A percentile compares a stretch with the other conserved stretches of the same genome.
Evolutionary conservation across 139 green algal genomes (phyloP).

Genomic region (Zygnema circumcarinatum): DNA sequence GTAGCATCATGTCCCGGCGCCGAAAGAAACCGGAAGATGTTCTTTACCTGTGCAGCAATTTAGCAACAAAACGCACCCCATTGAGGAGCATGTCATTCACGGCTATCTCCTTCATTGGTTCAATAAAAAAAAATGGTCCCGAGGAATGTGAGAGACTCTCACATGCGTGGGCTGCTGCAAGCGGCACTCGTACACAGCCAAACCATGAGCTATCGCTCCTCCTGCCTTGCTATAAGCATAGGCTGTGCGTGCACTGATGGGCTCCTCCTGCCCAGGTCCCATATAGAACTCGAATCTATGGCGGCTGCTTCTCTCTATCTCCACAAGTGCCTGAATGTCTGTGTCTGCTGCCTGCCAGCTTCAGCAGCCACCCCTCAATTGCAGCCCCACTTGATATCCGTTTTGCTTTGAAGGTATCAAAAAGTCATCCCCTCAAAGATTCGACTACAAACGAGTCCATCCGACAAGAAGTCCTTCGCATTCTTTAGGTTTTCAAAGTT

Average conservation of each 20-base stretch:
- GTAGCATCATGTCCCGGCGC: slow-evolving; percentile 14
- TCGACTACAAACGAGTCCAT: too few relatives aligned
- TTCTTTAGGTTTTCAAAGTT: too few relatives aligned
- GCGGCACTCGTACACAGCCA: slow-evolving; percentile 40
- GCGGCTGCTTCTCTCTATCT: slow-evolving; percentile 42
- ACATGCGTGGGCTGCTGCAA: slow-evolving; percentile 30
- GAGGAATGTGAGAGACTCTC: background rate
- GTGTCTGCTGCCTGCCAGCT: slow-evolving; percentile 44
- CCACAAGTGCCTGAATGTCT: slow-evolving; percentile 48
- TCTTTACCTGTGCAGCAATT: too few relatives aligned
- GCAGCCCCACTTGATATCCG: too few relatives aligned
- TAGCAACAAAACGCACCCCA: too few relatives aligned
- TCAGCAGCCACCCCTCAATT: too few relatives aligned
- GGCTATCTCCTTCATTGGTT: slow-evolving; percentile 39
- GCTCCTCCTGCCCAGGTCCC: slow-evolving; percentile 26
- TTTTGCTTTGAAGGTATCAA: too few relatives aligned
- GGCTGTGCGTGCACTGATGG: slow-evolving; percentile 38
- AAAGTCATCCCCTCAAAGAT: too few relatives aligned
- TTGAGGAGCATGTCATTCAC: too few relatives aligned
- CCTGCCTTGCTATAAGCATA: slow-evolving; percentile 27
- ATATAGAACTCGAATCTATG: slow-evolving; percentile 59
- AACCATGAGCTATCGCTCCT: slow-evolving; percentile 37
- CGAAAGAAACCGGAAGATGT: slow-evolving; percentile 42
- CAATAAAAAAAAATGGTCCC: background rate
- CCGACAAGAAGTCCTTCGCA: background rate